phyloP scores from a whole-genome alignment of 257 asterid species.

The Leonotis leonurus region DNA sequence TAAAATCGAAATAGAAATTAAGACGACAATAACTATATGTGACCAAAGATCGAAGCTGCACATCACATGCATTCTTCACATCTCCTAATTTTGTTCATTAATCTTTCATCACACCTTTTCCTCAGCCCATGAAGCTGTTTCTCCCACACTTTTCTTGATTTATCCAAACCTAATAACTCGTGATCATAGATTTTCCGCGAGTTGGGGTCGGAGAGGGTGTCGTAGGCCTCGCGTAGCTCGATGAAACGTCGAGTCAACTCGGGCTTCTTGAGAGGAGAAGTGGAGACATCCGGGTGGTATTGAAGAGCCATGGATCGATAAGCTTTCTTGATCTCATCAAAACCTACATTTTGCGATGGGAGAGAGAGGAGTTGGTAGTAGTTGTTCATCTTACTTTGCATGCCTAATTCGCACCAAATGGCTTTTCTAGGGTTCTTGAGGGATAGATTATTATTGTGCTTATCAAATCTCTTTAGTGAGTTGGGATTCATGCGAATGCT shows the following conservation, averaged over 20 bases:
- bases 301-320: slow-evolving; percentile 37
- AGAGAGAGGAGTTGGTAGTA: slow-evolving; percentile 37
- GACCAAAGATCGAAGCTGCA: not conserved
- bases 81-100: slow-evolving; percentile 19
- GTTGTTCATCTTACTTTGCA: slow-evolving; percentile 11
- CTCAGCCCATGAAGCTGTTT: slow-evolving; percentile 41
- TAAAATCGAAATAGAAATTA: not conserved
- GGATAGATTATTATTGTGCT: not conserved
- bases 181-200: slow-evolving; percentile 26
- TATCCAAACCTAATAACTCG: slow-evolving; percentile 20
- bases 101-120: slow-evolving; percentile 23
- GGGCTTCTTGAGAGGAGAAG: slow-evolving; percentile 10
- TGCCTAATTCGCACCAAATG: not conserved
- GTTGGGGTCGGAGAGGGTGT: slow-evolving; percentile 37
- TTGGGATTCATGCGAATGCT: not conserved
- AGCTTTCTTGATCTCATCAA: slow-evolving; percentile 49
- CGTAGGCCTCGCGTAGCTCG: slow-evolving; percentile 38
- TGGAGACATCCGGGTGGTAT: slow-evolving; percentile 43
- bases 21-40: not conserved
- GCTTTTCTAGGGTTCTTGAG: not conserved
- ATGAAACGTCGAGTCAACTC: slow-evolving; percentile 37
- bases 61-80: not conserved
- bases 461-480: not conserved
- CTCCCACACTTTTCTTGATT: slow-evolving; percentile 39
- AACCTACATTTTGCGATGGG: slow-evolving; percentile 23